Base-by-base conservation (phyloP, 805 yeast genomes). In the Candida dajiaensis region DNA sequence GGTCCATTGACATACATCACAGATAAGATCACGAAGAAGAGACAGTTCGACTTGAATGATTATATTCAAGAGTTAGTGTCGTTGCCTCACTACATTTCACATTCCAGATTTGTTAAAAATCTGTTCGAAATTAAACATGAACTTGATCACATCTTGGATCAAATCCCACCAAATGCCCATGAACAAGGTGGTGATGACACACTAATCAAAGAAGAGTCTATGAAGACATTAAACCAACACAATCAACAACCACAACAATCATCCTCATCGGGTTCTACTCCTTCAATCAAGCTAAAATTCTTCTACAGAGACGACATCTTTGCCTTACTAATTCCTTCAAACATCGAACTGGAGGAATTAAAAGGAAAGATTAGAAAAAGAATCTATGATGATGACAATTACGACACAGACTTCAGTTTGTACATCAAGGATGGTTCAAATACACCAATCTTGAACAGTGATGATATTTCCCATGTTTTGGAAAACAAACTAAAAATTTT, bases 1-100 rank as follows among this genome's bases (percentile, higher is more conserved):
- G 99, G 98, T 1, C 99, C 99, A 3, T 74, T 92, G 41, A 84
- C 95, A 35, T 86, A 85, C 58, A 96, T 94, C 45, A 89, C 89
- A 51, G 97, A 92, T 66, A 68, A 80, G 15, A 77, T 79, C 35
- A 76, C 84, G 1, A 66, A 71, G 42, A 78, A 77, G 55, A 69
- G 85, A 47, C 70, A 76, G 42, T 74, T 70, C 1, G 80, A 77
- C 56, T 62, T 81, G 47, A 78, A 81, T 57, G 72, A 73, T 25
- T 81, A 81, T 52, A 78, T 81, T 13, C 69, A 71, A 36, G 78
- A 76, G 36, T 65, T 92, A 51, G 74, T 88, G 28, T 72, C 77
- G 38, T 72, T 92, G 58, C 98, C 98, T 0, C 67, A 71, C 13
- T 82, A 89, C 56, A 85, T 94, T 26, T 78, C 94, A 2, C 76